Conservation (phyloP, 352 stramenopile species). For the Aphanomyces cochlioides region DNA sequence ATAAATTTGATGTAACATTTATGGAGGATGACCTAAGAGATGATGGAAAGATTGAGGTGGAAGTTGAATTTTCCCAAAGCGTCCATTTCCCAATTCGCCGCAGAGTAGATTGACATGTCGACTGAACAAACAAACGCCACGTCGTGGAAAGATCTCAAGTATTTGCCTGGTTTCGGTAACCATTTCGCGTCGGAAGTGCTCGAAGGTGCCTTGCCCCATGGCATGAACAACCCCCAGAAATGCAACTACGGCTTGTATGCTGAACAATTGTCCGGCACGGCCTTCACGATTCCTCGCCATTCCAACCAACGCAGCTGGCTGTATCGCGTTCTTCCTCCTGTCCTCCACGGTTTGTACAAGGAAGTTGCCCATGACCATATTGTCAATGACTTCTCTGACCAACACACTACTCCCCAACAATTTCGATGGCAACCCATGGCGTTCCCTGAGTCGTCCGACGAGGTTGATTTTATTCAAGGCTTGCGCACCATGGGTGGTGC, state of each 20-base stretch:
- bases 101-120: too few species aligned
- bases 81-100: too few species aligned
- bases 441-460: slow-evolving; percentile 46
- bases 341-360: slow-evolving; percentile 75
- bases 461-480: slow-evolving; percentile 86
- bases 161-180: slow-evolving; percentile 91
- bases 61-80: too few species aligned
- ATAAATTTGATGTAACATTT: neutral
- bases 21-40: too few species aligned
- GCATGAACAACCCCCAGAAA: slow-evolving; percentile 93
- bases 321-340: slow-evolving; percentile 89
- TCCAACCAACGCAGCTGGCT: slow-evolving; percentile 90
- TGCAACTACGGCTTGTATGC: slow-evolving; percentile 91
- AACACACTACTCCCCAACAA: slow-evolving; percentile 85
- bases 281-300: slow-evolving; percentile 92
- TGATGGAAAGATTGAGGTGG: too few species aligned
- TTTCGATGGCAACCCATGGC: slow-evolving; percentile 90
- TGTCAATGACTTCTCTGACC: slow-evolving; percentile 62
- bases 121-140: too few species aligned
- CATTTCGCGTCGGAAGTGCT: slow-evolving; percentile 92
- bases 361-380: slow-evolving; percentile 46
- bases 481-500: slow-evolving; percentile 82
- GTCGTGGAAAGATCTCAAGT: slow-evolving; percentile 66
- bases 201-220: slow-evolving; percentile 82
- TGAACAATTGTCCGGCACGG: slow-evolving; percentile 95